Percentiles rank a stretch among this genome's conserved stretches.
phyloP scores from a whole-genome alignment of 306 rosid species.

The Hylodesmum podocarpum region DNA sequence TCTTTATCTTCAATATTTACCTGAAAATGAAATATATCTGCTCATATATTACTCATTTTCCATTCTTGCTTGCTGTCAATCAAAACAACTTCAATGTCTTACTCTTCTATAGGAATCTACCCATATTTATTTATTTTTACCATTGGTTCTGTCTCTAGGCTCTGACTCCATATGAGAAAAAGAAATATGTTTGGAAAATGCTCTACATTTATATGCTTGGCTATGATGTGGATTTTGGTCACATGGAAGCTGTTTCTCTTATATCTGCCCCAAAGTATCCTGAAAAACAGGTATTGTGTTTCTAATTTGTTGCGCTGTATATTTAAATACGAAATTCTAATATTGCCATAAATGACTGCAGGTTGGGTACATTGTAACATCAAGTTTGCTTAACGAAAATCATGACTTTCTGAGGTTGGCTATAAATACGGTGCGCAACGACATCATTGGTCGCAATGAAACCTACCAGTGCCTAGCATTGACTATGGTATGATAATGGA shows the following conservation, averaged over 20 bases:
- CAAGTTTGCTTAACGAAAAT: slow-evolving; percentile 96
- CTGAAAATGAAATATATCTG: background rate
- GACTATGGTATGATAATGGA: slow-evolving; percentile 83
- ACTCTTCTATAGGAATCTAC: background rate
- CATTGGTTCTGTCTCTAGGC: slow-evolving; percentile 56
- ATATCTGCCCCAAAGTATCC: slow-evolving; percentile 99
- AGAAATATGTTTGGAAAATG: slow-evolving; percentile 99
- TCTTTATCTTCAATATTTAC: background rate
- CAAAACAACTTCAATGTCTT: background rate
- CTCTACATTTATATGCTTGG: slow-evolving; percentile 97
- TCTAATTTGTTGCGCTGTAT: background rate
- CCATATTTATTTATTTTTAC: slow-evolving; percentile 19
- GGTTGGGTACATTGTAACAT: slow-evolving; percentile 99
- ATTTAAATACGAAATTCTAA: slow-evolving; percentile 27
- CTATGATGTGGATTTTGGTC: slow-evolving; percentile 99
- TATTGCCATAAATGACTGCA: slow-evolving; percentile 48
- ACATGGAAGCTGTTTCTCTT: slow-evolving; percentile 98
- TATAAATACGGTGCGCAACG: slow-evolving; percentile 96
- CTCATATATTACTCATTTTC: background rate
- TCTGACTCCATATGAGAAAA: slow-evolving; percentile 91
- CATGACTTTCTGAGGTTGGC: slow-evolving; percentile 99
- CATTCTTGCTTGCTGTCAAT: slow-evolving; percentile 16
- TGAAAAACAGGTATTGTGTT: slow-evolving; percentile 78
- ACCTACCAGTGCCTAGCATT: slow-evolving; percentile 96
- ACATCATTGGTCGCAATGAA: slow-evolving; percentile 97